Evolutionary conservation across 208 protist species (phyloP).

Genomic region (Crithidia brevicula): DNA sequence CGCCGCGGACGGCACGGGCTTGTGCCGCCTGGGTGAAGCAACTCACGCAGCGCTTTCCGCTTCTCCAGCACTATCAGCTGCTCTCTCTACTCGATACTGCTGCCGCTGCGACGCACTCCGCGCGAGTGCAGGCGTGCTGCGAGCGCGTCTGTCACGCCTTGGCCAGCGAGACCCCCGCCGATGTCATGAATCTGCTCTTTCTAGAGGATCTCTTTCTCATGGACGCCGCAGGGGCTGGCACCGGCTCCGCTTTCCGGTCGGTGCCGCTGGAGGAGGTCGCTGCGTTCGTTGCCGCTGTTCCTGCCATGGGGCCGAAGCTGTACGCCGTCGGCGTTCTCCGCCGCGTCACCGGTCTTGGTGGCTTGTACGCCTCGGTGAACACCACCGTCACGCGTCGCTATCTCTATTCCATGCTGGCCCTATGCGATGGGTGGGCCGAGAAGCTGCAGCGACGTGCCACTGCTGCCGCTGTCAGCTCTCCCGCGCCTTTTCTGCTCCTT

Average conservation of each 20-base stretch:
- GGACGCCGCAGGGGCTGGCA: constrained; percentile 16
- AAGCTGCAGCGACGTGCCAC: constrained; percentile 16
- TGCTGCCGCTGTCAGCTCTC: not conserved
- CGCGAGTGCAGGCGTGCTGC: constrained; percentile 41
- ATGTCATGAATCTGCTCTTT: constrained; percentile 29
- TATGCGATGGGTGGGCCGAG: constrained; percentile 19
- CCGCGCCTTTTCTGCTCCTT: constrained; percentile 22
- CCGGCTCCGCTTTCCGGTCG: constrained; percentile 23
- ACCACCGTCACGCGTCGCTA: constrained; percentile 32
- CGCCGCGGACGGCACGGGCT: constrained; percentile 39
- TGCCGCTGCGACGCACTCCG: constrained; percentile 46
- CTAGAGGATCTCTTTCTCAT: constrained; percentile 45
- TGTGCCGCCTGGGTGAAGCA: constrained; percentile 59
- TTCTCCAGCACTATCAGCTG: constrained; percentile 73
- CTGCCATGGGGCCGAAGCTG: constrained; percentile 38
- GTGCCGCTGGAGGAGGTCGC: constrained; percentile 27
- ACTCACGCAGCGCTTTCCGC: constrained; percentile 55
- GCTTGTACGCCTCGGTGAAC: constrained; percentile 20
- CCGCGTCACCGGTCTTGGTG: constrained; percentile 28
- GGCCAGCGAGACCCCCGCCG: constrained; percentile 20
- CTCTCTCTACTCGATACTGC: constrained; percentile 49
- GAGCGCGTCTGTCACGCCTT: constrained; percentile 45
- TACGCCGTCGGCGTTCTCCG: constrained; percentile 66
- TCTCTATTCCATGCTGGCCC: constrained; percentile 27
- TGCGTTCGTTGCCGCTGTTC: constrained; percentile 16